A percentile compares a stretch with the other conserved stretches of the same genome.
Evolutionary conservation across 129 eudicot genomes (phyloP).

Genomic region (Gnaphalium uliginosum): DNA sequence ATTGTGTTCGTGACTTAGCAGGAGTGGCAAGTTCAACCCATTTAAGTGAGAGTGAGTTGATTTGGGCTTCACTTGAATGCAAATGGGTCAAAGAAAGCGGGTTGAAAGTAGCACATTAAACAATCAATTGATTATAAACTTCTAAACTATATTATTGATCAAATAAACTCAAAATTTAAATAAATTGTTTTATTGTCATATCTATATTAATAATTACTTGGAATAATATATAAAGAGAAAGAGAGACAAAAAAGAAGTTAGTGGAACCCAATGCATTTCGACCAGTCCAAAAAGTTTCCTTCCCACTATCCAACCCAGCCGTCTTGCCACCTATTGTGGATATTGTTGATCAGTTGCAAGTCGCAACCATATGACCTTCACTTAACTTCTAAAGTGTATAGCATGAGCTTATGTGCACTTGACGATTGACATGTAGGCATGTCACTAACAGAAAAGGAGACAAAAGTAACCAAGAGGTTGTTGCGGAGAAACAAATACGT

Average conservation of each 20-base stretch:
- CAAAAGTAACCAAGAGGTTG: not conserved
- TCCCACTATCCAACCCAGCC: not conserved
- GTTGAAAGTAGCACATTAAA: not conserved
- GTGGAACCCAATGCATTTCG: too few relatives aligned
- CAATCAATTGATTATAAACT: not conserved
- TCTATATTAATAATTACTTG: not conserved
- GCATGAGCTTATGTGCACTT: not conserved
- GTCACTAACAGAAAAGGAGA: not conserved
- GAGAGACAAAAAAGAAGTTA: too few relatives aligned
- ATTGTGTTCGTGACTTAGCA: not conserved
- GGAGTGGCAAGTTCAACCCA: not conserved
- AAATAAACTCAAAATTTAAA: not conserved
- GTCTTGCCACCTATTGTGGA: not conserved
- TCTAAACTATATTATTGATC: not conserved
- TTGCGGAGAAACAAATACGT: not conserved
- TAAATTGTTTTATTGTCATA: not conserved
- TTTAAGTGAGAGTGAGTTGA: not conserved
- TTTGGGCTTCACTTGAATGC: not conserved
- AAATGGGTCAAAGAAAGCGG: not conserved
- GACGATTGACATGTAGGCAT: not conserved
- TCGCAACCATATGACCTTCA: conserved; percentile 1
- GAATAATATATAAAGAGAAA: too few relatives aligned
- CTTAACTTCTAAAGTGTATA: not conserved
- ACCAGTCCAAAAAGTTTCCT: not conserved
- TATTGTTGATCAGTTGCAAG: not conserved